These are phyloP conservation scores for Suillus spraguei DNA, from an alignment of 768 basidiomycete genomes.

Conservation along the genomic window DNA sequence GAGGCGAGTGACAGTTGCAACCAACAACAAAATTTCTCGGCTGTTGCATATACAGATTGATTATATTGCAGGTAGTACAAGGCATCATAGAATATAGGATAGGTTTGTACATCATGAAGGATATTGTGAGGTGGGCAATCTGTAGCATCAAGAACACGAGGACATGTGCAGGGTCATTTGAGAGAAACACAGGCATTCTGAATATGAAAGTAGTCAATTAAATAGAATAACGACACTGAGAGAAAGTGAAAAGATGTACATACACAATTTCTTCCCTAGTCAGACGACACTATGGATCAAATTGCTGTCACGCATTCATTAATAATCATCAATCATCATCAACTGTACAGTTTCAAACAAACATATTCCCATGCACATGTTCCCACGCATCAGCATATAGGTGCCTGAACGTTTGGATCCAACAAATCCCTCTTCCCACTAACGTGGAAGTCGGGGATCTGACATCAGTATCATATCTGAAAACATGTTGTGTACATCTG, in stretches of 20 bases:
- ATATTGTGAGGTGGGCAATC: neutral
- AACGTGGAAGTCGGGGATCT: too few relatives aligned
- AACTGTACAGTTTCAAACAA: too few relatives aligned
- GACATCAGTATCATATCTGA: too few relatives aligned
- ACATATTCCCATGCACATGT: too few relatives aligned
- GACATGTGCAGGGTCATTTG: neutral
- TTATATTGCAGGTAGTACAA: neutral
- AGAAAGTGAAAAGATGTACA: neutral
- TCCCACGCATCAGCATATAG: too few relatives aligned
- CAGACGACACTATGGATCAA: too few relatives aligned
- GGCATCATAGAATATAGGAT: neutral
- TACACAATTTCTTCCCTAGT: too few relatives aligned
- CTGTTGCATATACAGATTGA: neutral
- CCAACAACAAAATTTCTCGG: neutral
- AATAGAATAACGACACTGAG: neutral
- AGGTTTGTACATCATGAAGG: neutral
- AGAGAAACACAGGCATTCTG: neutral
- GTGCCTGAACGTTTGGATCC: too few relatives aligned
- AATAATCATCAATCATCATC: too few relatives aligned
- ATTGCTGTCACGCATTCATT: too few relatives aligned
- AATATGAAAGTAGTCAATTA: neutral
- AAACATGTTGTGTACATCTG: too few relatives aligned
- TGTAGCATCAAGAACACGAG: neutral
- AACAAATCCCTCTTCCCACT: too few relatives aligned
- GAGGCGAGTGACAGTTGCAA: neutral